Conservation (phyloP, 495 filamentous ascomycete genomes). For the Penicillium dipodomyicola region DNA sequence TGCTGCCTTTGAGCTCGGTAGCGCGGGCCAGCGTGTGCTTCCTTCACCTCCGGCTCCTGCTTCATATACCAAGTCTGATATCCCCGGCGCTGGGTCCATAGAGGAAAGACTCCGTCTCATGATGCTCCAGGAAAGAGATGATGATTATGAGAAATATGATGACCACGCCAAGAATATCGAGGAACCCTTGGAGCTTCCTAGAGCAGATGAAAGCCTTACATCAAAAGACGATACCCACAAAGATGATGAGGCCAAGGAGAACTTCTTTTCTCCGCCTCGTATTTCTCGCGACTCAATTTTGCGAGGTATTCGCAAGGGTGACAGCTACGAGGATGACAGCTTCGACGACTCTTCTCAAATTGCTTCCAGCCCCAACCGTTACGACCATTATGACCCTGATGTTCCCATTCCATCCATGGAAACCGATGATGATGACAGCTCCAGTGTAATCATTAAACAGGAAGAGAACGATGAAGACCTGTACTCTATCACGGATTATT, state of each 20-base stretch:
- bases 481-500: constrained; percentile 63
- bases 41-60: constrained; percentile 65
- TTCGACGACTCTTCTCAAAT: constrained; percentile 58
- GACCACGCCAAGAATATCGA: neutral
- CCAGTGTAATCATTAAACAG: constrained; percentile 66
- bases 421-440: constrained; percentile 49
- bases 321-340: constrained; percentile 57
- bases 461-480: constrained; percentile 63
- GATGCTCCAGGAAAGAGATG: constrained; percentile 66
- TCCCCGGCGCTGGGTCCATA: constrained; percentile 69
- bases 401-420: constrained; percentile 77
- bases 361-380: constrained; percentile 51
- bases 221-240: neutral
- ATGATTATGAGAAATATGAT: constrained; percentile 50
- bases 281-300: constrained; percentile 94
- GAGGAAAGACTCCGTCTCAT: constrained; percentile 80
- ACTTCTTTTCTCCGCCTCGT: constrained; percentile 55
- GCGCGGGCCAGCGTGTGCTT: constrained; percentile 56
- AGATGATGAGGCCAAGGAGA: constrained; percentile 10
- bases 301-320: constrained; percentile 76
- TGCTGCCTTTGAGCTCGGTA: constrained; percentile 61
- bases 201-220: neutral
- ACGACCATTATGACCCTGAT: constrained; percentile 71
- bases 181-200: constrained; percentile 2
- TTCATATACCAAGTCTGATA: constrained; percentile 65